A percentile compares a stretch with the other conserved stretches of the same genome.
Conservation (phyloP, 192 early-diverging fungal species). For the Coemansia sp. region DNA sequence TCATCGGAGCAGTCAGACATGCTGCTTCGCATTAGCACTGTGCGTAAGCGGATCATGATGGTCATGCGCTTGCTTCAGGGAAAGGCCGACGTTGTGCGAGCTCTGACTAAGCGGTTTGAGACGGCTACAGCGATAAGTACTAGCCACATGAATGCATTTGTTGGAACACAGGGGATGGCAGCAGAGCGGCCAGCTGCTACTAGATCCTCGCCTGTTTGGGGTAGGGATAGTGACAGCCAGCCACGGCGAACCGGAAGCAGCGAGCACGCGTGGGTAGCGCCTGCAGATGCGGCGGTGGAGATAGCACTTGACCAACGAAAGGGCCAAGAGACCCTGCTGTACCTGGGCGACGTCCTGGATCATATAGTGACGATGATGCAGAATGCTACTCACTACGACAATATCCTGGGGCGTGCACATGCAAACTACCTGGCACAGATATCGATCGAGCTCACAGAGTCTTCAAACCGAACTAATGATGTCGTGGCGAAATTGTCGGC, state of each 20-base stretch:
- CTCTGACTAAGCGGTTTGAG: conserved; percentile 66
- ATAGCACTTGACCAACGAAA: conserved; percentile 46
- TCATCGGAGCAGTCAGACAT: conserved; percentile 84
- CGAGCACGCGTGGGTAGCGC: conserved; percentile 5
- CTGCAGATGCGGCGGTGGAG: conserved; percentile 16
- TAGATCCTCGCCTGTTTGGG: not conserved
- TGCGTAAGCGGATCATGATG: conserved; percentile 66
- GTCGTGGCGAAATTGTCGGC: conserved; percentile 88
- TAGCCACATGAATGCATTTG: conserved; percentile 35
- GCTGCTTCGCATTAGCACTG: conserved; percentile 71
- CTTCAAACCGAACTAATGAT: conserved; percentile 80
- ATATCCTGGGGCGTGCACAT: conserved; percentile 67
- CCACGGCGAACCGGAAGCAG: conserved; percentile 14
- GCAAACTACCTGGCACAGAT: conserved; percentile 75
- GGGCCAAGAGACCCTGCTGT: conserved; percentile 65
- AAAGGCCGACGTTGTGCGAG: conserved; percentile 73
- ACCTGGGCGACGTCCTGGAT: conserved; percentile 79
- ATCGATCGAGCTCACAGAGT: conserved; percentile 70
- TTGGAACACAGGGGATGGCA: not conserved
- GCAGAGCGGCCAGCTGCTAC: not conserved
- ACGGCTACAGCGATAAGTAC: conserved; percentile 45
- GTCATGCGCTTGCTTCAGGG: conserved; percentile 66
- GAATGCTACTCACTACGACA: conserved; percentile 73
- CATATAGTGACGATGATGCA: conserved; percentile 78
- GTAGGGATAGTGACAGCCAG: conserved; percentile 17